Evolutionary conservation across 371 early-diverging fungal species (phyloP), one percentile per base, ranked within the genome.

Genomic region (Dichotomocladium elegans): DNA sequence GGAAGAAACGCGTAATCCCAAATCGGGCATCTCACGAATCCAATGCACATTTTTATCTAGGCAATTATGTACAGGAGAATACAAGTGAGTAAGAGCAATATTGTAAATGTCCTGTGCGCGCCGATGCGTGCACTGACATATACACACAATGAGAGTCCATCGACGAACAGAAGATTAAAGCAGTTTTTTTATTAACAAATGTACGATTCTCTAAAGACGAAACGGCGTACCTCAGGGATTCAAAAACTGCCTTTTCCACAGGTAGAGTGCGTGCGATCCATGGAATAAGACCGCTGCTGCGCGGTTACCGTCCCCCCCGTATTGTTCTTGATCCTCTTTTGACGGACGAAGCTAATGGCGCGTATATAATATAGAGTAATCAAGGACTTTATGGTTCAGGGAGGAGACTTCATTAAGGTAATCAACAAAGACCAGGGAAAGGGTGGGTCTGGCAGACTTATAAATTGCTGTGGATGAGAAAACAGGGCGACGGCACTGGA

Each of bases 311-410:
- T n/a, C n/a, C n/a, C n/a, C n/a, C n/a, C n/a, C n/a, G n/a, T n/a
- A n/a, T n/a, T n/a, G n/a, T n/a, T n/a, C n/a, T n/a, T n/a, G n/a
- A n/a, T n/a, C n/a, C n/a, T n/a, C n/a, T n/a, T n/a, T n/a, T n/a
- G n/a, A n/a, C n/a, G n/a, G n/a, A n/a, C n/a, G n/a, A n/a, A n/a
- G n/a, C n/a, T n/a, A n/a, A n/a, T n/a, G n/a, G n/a, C n/a, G n/a
- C n/a, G n/a, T 25, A 26, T 44, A 11, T 33, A 21, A 17, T 47
- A 34, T 69, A 84, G 85, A 67, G 89, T 95, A 25, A 95, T 95
- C 63, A 91, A 92, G 71, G 89, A 92, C 44, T 99, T 99, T 72
- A 99, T 99, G 96, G 85, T 98, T 4, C 99, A 99, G 66, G 99
- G 99, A 27, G 99, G 99, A 17, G 99, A 99, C 68, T 95, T 99